These are phyloP conservation scores for Saccharomycodes ludwigii DNA, from an alignment of 805 yeast species.

Conservation along the genomic window DNA sequence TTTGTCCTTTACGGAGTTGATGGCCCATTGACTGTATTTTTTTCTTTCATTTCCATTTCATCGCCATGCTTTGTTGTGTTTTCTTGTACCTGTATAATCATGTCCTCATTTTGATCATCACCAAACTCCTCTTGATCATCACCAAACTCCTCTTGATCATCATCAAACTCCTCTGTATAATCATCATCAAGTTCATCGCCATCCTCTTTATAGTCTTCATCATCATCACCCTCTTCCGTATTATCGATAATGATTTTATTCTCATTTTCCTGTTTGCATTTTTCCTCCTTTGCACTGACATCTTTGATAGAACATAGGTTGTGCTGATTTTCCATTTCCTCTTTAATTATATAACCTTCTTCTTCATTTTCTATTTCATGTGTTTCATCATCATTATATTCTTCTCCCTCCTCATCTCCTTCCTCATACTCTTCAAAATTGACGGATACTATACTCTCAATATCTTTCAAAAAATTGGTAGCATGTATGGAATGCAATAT, in stretches of 20 bases:
- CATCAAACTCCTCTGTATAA: not conserved
- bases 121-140: no score
- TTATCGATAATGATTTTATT: conserved; percentile 1
- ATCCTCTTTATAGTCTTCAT: conserved; percentile 1
- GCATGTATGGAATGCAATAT: no score
- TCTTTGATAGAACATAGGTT: conserved; percentile 10
- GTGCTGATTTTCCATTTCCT: conserved; percentile 4
- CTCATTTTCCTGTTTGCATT: no score
- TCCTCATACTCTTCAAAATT: conserved; percentile 12
- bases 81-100: no score
- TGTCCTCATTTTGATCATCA: no score
- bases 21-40: no score
- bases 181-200: not conserved
- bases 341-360: conserved; percentile 5
- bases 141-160: conserved; percentile 1
- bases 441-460: conserved; percentile 20
- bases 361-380: not conserved
- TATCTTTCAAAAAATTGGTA: conserved; percentile 19
- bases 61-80: no score
- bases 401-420: conserved; percentile 1
- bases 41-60: no score
- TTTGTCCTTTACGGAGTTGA: no score
- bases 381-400: conserved; percentile 4
- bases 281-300: not conserved
- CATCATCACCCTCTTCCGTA: conserved; percentile 3